Evolutionary conservation across 352 stramenopile genomes (phyloP), one percentile per base, ranked within the genome.

Genomic region (Globisporangium yorkense): DNA sequence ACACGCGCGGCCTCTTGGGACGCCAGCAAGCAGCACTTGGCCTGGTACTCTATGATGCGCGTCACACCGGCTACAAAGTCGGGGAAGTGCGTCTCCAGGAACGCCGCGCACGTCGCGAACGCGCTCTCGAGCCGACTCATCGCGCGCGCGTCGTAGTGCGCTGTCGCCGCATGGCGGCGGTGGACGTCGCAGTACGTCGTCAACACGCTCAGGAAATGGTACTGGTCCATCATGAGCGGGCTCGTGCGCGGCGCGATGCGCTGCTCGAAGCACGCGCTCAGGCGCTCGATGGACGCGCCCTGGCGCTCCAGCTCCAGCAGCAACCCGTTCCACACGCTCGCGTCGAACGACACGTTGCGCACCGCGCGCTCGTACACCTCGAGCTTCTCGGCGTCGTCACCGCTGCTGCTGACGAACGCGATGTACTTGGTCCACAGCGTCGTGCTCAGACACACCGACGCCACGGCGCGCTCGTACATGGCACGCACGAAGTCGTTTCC

Each of bases 261-360:
- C 8, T 24, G 51, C 24, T 62, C 51, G 13, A 85, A 49, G 35
- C 72, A 68, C 0, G 47, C n/a, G 1, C 53, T 59, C 35, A 86
- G 64, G 1, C 70, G 50, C 1, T 64, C 21, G 1, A 63, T 39
- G 1, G 50, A 56, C 5, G 37, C 21, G 0, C 27, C 41, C 20
- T 50, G 29, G 5, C 20, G 46, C 59, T 92, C 81, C 65, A 88
- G 76, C 31, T 72, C 69, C 31, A 87, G 55, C 43, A 92, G 33
- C 45, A 77, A 61, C 35, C 85, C 72, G 3, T 72, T 71, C 81
- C 81, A 92, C 5, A 70, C 56, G 24, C 50, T 59, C 18, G 81
- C 84, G 54, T 92, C 79, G 29, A 87, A 88, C 1, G 76, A 80
- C 20, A 89, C 67, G 50, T 92, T 92, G 9, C 77, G 77, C 40